Base-by-base conservation (phyloP, 2,329 filamentous ascomycete species). In the Colletotrichum sp. region DNA sequence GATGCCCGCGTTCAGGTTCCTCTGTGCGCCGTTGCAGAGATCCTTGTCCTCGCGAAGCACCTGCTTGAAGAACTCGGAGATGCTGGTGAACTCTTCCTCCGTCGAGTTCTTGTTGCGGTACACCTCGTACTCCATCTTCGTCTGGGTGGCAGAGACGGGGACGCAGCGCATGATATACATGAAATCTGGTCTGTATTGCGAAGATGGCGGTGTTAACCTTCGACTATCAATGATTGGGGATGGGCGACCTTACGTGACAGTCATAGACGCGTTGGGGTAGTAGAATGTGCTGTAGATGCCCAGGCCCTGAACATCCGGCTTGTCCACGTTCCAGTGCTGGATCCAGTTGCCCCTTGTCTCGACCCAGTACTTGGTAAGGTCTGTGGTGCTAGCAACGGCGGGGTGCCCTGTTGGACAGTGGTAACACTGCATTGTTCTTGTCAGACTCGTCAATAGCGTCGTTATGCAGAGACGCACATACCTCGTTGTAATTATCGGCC, bases 1-100 rank as follows among this genome's bases (percentile, higher is more conserved):
- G 39, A 90, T 84, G 5, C 88, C 88, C 1, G 85, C 82, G 75
- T 89, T 87, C 73, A 90, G 82, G 80, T 90, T 90, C 76, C 84
- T 82, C 76, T 90, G 88, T 1, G 88, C 86, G 2, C 82, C 83
- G 70, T 88, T 83, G 80, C 88, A 90, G 2, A 90, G 85, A 0
- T 84, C 83, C 77, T 90, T 90, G 82, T 90, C 89, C 77, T 90
- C 89, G 13, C 80, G 80, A 80, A 90, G 87, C 66, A 91, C 85
- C 68, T 87, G 88, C 78, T 88, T 87, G 83, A 89, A 90, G 68
- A 89, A 87, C 9, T 85, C 81, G 80, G 84, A 85, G 72, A 90
- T 86, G 5, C 83, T 81, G 10, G 84, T 80, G 77, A 90, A 90
- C 57, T 87, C 85, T 55, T 88, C 85, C 16, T 89, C 86, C 0